Conservation (phyloP, 2,329 filamentous ascomycete genomes). For the Nigrospora sphaerica region DNA sequence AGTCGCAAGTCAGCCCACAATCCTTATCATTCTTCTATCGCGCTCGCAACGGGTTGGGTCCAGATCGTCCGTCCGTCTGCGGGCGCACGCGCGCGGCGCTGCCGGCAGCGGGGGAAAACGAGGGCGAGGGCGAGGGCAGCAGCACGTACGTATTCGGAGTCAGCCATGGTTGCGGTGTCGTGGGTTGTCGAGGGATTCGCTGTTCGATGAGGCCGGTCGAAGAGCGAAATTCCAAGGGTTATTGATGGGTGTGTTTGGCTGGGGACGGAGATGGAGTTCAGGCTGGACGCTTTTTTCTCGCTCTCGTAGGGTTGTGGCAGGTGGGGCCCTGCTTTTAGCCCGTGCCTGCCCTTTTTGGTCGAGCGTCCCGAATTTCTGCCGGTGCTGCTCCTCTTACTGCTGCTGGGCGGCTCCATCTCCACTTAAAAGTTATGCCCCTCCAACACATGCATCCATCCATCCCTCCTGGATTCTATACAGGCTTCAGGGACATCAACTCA, state of each 20-base stretch:
- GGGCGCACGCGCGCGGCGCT: neutral
- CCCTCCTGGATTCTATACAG: too few relatives aligned
- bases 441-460: too few relatives aligned
- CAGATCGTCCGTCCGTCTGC: too few relatives aligned
- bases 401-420: too few relatives aligned
- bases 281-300: too few relatives aligned
- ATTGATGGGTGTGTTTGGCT: slow-evolving; percentile 1
- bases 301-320: too few relatives aligned
- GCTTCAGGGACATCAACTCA: too few relatives aligned
- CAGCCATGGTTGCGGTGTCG: slow-evolving; percentile 65
- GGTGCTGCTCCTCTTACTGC: neutral
- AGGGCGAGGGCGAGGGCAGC: neutral
- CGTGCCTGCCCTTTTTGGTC: neutral
- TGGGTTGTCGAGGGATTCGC: slow-evolving; percentile 31
- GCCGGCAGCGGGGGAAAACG: neutral
- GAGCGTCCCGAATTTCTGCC: neutral
- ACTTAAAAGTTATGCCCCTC: too few relatives aligned
- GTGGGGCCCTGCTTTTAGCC: too few relatives aligned
- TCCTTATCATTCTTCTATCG: neutral
- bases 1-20: neutral
- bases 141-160: slow-evolving; percentile 72
- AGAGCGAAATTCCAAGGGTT: slow-evolving; percentile 27
- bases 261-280: too few relatives aligned
- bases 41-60: neutral
- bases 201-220: slow-evolving; percentile 34